Conservation (phyloP, 768 basidiomycete genomes). For the Suillus tomentosus region DNA sequence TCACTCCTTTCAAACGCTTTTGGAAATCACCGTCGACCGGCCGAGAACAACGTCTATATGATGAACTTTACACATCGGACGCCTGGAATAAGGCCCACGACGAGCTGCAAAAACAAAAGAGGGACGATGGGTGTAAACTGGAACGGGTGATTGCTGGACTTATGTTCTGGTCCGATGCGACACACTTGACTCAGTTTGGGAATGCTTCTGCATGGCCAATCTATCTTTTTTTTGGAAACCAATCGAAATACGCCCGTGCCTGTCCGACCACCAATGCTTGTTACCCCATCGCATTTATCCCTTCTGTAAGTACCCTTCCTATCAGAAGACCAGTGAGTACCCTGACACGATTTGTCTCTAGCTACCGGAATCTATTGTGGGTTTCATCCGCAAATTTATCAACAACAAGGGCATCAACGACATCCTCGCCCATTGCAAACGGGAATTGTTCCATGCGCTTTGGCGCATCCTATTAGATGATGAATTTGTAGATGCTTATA, state of each 20-base stretch:
- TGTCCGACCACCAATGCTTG: constrained; percentile 16
- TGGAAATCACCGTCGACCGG: neutral
- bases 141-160: constrained; percentile 21
- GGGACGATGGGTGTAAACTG: constrained; percentile 21
- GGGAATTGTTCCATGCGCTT: constrained; percentile 21
- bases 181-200: constrained; percentile 34
- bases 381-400: neutral
- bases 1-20: constrained; percentile 5
- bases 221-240: constrained; percentile 25
- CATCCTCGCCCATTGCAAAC: constrained; percentile 16
- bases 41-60: neutral
- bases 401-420: neutral
- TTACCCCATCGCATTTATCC: constrained; percentile 15
- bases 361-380: too few relatives aligned
- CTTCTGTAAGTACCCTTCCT: neutral
- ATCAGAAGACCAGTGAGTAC: too few relatives aligned
- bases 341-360: too few relatives aligned
- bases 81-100: too few relatives aligned
- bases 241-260: constrained; percentile 23
- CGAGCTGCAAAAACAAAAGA: constrained; percentile 17
- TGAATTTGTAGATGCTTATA: constrained; percentile 20
- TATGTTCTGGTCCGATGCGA: constrained; percentile 35
- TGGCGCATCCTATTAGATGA: constrained; percentile 16
- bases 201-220: constrained; percentile 28
- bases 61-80: too few relatives aligned